Evolutionary conservation across 1,284 basidiomycete species (phyloP).

Genomic region (Thelephora terrestris): DNA sequence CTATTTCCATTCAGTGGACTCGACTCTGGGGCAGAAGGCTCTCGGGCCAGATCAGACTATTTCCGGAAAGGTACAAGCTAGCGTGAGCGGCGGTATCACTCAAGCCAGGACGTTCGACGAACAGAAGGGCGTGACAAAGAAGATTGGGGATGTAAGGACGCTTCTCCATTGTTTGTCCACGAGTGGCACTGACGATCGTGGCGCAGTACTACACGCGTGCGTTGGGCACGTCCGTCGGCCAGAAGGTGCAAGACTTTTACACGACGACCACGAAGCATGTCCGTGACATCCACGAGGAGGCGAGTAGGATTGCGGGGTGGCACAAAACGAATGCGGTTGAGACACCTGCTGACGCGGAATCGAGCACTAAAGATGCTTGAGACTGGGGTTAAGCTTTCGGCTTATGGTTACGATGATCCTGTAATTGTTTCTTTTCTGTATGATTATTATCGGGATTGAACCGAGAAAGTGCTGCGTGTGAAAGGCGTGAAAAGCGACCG

Average conservation of each 20-base stretch:
- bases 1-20: slow-evolving; percentile 68
- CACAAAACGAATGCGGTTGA: slow-evolving; percentile 33
- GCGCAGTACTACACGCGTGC: slow-evolving; percentile 72
- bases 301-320: slow-evolving; percentile 58
- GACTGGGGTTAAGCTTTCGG: background rate
- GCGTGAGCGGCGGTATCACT: slow-evolving; percentile 46
- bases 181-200: slow-evolving; percentile 2
- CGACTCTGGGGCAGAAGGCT: slow-evolving; percentile 40
- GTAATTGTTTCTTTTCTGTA: too few relatives aligned
- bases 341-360: background rate
- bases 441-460: too few relatives aligned
- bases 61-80: slow-evolving; percentile 59
- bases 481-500: too few relatives aligned
- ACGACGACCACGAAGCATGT: slow-evolving; percentile 75
- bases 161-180: background rate
- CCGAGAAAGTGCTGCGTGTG: too few relatives aligned
- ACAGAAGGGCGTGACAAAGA: slow-evolving; percentile 66
- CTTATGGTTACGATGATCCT: too few relatives aligned
- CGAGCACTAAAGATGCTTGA: background rate
- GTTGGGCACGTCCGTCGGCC: slow-evolving; percentile 65
- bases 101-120: slow-evolving; percentile 72
- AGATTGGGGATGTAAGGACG: slow-evolving; percentile 50
- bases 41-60: slow-evolving; percentile 69
- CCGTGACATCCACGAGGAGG: slow-evolving; percentile 82
- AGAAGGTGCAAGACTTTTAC: slow-evolving; percentile 69